A percentile compares a stretch with the other conserved stretches of the same genome.
These are phyloP conservation scores for Talaromyces liani DNA, from an alignment of 495 filamentous ascomycete genomes.

Conservation along the genomic window DNA sequence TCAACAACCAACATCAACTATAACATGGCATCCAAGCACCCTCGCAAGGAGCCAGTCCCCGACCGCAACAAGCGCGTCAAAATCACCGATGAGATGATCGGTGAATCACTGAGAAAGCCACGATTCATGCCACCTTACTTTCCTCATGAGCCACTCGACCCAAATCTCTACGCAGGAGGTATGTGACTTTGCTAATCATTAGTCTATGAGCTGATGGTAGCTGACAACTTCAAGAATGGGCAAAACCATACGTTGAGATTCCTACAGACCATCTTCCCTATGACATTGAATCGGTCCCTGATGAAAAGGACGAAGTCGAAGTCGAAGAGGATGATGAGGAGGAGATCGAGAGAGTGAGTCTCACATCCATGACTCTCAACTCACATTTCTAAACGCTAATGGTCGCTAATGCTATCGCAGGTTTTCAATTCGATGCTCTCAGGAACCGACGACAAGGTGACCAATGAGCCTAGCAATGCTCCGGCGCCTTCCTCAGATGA, in stretches of 20 bases:
- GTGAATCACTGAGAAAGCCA: background rate
- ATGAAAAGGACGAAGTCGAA: background rate
- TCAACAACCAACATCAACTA: background rate
- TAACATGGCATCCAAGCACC: background rate
- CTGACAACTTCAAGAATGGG: background rate
- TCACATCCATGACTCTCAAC: background rate
- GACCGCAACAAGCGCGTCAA: slow-evolving; percentile 1
- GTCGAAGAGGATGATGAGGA: background rate
- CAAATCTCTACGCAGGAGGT: slow-evolving; percentile 3
- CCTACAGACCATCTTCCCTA: background rate
- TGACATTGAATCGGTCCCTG: background rate
- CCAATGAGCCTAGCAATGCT: background rate
- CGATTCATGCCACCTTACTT: slow-evolving; percentile 6
- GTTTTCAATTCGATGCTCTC: background rate
- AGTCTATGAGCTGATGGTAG: background rate
- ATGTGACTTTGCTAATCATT: background rate
- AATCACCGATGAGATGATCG: background rate
- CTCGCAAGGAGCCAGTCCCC: background rate
- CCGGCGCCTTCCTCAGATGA: background rate
- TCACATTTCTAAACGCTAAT: background rate
- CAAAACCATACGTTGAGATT: background rate
- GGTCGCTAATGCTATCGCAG: background rate
- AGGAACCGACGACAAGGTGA: background rate
- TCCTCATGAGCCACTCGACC: background rate
- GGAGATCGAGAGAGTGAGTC: background rate